Evolutionary conservation across 352 stramenopile species (phyloP).

Genomic region (Pythium utonaiense): DNA sequence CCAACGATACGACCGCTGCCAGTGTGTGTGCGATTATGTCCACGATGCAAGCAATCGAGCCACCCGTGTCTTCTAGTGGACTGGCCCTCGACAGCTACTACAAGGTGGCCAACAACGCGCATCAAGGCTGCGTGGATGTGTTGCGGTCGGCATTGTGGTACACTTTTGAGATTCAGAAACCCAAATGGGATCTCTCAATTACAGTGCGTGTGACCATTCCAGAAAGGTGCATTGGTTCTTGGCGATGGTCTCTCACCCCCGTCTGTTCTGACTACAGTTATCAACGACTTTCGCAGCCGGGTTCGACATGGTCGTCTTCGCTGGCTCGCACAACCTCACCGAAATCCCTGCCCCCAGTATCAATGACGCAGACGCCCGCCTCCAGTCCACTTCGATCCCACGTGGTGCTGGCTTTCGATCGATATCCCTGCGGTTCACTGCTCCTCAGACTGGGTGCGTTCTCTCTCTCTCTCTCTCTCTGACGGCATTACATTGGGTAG

Average conservation of each 20-base stretch:
- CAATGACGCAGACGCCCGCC: background rate
- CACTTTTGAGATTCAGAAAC: slow-evolving; percentile 7
- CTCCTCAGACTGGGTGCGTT: slow-evolving; percentile 14
- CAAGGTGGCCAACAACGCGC: background rate
- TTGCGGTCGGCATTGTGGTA: slow-evolving; percentile 8
- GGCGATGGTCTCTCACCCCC: too few species aligned
- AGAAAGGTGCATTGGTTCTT: too few species aligned
- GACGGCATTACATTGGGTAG: too few species aligned
- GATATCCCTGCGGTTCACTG: slow-evolving; percentile 5
- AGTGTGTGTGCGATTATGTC: background rate
- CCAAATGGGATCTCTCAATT: slow-evolving; percentile 12
- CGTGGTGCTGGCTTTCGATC: slow-evolving; percentile 13
- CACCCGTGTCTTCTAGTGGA: background rate
- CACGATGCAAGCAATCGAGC: background rate
- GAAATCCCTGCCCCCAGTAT: background rate
- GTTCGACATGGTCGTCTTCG: slow-evolving; percentile 11
- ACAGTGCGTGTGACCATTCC: too few species aligned
- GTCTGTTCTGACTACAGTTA: too few species aligned
- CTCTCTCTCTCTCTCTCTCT: too few species aligned
- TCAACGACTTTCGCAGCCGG: slow-evolving; percentile 20
- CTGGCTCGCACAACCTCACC: slow-evolving; percentile 1
- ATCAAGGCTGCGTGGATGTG: slow-evolving; percentile 17
- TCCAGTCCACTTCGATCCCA: slow-evolving; percentile 11
- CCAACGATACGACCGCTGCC: too few species aligned
- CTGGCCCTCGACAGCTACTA: background rate